phyloP scores from a whole-genome alignment of 345 rosid species.

The Eucalyptus sideroxylon region DNA sequence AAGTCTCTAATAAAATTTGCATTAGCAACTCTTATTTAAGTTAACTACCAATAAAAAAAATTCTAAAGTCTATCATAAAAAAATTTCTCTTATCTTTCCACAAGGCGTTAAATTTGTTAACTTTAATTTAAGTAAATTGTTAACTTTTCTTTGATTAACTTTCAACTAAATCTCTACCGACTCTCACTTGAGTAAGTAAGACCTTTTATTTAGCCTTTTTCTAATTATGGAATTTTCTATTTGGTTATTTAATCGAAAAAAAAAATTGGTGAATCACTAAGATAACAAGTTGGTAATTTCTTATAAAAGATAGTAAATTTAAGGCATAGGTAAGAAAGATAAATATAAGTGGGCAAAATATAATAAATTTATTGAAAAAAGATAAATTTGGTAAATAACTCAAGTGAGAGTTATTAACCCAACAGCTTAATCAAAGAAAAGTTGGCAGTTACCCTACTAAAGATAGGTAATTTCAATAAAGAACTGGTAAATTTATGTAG shows the following conservation, averaged over 20 bases:
- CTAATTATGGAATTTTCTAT: neutral
- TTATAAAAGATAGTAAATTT: neutral
- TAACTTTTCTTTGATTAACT: neutral
- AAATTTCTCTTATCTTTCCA: neutral
- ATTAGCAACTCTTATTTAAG: neutral
- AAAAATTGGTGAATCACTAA: neutral
- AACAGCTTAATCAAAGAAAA: neutral
- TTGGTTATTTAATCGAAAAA: neutral
- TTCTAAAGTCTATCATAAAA: neutral
- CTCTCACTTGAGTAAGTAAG: neutral
- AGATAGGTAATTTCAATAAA: neutral
- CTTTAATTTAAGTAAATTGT: neutral
- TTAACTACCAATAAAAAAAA: neutral
- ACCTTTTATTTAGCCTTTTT: neutral
- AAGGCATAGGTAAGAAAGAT: neutral
- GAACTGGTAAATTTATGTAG: neutral
- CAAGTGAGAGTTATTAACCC: neutral
- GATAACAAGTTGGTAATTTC: neutral
- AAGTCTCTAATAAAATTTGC: neutral
- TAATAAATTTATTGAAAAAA: neutral
- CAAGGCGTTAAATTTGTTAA: neutral
- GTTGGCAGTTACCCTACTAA: neutral
- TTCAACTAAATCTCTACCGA: neutral
- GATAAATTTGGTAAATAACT: neutral
- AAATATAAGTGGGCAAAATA: neutral